These are phyloP conservation scores for Orbilia javanica DNA, from an alignment of 2,329 filamentous ascomycete species.

Conservation along the genomic window DNA sequence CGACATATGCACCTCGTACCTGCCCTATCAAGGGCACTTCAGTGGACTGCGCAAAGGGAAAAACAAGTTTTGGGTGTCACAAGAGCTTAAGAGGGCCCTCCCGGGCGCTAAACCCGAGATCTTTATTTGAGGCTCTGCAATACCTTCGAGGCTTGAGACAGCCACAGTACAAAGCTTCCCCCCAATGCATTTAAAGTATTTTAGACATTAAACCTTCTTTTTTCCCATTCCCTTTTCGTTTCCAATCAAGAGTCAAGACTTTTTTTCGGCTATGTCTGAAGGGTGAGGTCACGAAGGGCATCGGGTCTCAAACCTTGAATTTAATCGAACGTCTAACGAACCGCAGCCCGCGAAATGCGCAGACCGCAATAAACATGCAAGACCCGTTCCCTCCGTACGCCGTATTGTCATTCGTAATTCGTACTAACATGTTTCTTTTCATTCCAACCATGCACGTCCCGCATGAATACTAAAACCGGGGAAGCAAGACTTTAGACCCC, in stretches of 20 bases:
- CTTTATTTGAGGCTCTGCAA: constrained; percentile 45
- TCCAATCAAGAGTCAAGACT: neutral
- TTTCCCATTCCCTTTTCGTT: too few species aligned
- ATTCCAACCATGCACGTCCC: constrained; percentile 21
- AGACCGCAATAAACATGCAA: neutral
- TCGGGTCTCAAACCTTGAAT: constrained; percentile 2
- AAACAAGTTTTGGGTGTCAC: constrained; percentile 28
- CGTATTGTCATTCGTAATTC: neutral
- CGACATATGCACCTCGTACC: constrained; percentile 21
- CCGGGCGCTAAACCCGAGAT: constrained; percentile 36
- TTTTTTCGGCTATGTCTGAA: neutral
- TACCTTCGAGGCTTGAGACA: constrained; percentile 32
- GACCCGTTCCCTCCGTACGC: too few species aligned
- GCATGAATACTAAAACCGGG: constrained; percentile 38
- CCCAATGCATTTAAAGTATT: constrained; percentile 7
- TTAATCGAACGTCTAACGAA: neutral
- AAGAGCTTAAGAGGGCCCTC: constrained; percentile 3
- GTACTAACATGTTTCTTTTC: too few species aligned
- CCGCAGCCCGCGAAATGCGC: constrained; percentile 9
- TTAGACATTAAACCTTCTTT: neutral
- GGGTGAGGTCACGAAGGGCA: constrained; percentile 8
- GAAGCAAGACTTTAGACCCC: constrained; percentile 32
- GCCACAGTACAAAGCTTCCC: constrained; percentile 1
- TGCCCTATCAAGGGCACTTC: constrained; percentile 37
- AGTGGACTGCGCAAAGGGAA: constrained; percentile 16